Evolutionary conservation across 768 basidiomycete species (phyloP).

Genomic region (Tylopilus rubrobrunneus): DNA sequence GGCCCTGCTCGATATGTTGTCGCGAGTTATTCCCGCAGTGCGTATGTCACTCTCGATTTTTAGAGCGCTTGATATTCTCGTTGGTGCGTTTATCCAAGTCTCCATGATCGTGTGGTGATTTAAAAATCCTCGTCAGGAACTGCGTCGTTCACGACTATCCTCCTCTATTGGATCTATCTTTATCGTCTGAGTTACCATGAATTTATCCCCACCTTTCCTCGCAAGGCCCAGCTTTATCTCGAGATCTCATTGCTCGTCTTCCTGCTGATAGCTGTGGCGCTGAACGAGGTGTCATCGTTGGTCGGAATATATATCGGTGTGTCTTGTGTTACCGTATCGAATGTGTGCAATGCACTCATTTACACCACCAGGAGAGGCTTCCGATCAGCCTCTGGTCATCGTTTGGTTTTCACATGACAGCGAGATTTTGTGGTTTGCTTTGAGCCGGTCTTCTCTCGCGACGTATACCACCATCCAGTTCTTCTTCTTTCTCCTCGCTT

Average conservation of each 20-base stretch:
- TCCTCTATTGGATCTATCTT: slow-evolving; percentile 61
- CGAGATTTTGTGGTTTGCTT: slow-evolving; percentile 48
- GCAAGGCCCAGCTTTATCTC: slow-evolving; percentile 41
- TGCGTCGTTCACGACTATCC: slow-evolving; percentile 60
- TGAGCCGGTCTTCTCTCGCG: slow-evolving; percentile 58
- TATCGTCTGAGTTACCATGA: slow-evolving; percentile 52
- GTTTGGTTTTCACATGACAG: slow-evolving; percentile 40
- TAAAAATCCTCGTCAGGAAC: slow-evolving; percentile 32
- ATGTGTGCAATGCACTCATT: slow-evolving; percentile 4
- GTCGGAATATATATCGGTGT: slow-evolving; percentile 54
- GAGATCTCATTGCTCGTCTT: slow-evolving; percentile 46
- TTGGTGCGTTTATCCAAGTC: slow-evolving; percentile 47
- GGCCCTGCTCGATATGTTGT: slow-evolving; percentile 56
- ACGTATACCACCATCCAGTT: slow-evolving; percentile 57
- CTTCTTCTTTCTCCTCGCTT: slow-evolving; percentile 52
- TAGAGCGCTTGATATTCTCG: slow-evolving; percentile 50
- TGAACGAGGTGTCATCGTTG: slow-evolving; percentile 65
- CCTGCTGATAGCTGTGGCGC: slow-evolving; percentile 50
- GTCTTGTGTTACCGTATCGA: slow-evolving; percentile 11
- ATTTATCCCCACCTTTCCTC: slow-evolving; percentile 52
- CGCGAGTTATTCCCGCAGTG: slow-evolving; percentile 51
- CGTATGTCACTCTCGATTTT: slow-evolving; percentile 45
- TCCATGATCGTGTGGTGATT: background rate
- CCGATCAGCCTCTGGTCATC: slow-evolving; percentile 28
- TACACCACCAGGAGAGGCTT: slow-evolving; percentile 5